Conservation (phyloP, 139 green algal species). For the Ettlia oleoabundans region DNA sequence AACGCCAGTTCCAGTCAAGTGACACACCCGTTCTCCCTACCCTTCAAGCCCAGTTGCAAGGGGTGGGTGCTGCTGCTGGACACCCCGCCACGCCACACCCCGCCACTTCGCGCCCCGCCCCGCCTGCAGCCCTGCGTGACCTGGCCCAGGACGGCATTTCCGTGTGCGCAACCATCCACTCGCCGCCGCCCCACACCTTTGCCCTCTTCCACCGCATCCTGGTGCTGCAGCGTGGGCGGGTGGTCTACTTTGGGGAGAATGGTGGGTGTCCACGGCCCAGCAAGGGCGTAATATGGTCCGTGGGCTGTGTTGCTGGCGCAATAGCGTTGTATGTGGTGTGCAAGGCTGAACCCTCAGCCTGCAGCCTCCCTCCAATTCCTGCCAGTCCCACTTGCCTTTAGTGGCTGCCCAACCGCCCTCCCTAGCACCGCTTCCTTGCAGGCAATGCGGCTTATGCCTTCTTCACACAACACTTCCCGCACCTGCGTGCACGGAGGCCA, state of each 20-base stretch:
- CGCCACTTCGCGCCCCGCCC: slow-evolving; percentile 69
- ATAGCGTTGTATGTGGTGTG: no score
- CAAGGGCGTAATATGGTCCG: no score
- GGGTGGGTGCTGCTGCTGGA: background rate
- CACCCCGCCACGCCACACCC: background rate
- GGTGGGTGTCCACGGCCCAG: slow-evolving; percentile 29
- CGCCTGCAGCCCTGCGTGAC: slow-evolving; percentile 33
- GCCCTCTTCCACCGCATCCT: slow-evolving; percentile 74
- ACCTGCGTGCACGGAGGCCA: background rate
- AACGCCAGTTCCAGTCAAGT: no score
- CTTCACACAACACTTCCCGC: slow-evolving; percentile 19
- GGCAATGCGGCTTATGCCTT: background rate
- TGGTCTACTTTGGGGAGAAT: slow-evolving; percentile 63
- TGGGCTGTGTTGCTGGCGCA: no score
- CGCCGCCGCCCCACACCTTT: slow-evolving; percentile 74
- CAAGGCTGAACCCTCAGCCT: no score
- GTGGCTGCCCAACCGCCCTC: no score
- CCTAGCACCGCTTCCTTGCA: no score
- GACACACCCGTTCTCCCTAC: background rate
- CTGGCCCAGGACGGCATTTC: slow-evolving; percentile 57
- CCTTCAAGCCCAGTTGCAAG: background rate
- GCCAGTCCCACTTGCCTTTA: no score
- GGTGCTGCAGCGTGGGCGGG: slow-evolving; percentile 52
- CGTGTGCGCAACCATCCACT: slow-evolving; percentile 76
- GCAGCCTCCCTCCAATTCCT: no score